Conservation (phyloP, 257 asterid species). For the Galeopsis tetrahit region DNA sequence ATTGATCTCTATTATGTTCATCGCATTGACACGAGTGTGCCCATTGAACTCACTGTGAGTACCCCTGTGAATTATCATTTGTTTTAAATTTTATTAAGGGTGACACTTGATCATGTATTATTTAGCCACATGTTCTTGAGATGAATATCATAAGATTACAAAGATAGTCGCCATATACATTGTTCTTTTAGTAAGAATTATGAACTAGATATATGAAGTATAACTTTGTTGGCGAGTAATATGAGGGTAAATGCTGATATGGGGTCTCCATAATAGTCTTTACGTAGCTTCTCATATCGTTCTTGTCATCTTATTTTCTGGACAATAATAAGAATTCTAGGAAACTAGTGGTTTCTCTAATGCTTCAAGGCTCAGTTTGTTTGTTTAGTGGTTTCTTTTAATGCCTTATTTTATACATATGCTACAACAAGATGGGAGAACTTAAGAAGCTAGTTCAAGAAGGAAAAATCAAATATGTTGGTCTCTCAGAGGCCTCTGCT, state of each 20-base stretch:
- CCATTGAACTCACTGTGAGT: conserved; percentile 54
- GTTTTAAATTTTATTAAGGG: not conserved
- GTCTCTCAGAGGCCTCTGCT: conserved; percentile 72
- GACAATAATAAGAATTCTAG: not conserved
- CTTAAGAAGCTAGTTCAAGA: conserved; percentile 68
- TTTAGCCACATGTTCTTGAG: not conserved
- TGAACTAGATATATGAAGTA: not conserved
- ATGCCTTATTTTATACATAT: not conserved
- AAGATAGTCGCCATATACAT: not conserved
- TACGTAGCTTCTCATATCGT: not conserved
- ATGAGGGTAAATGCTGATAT: not conserved
- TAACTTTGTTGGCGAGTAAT: not conserved
- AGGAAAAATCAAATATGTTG: conserved; percentile 69
- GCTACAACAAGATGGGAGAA: conserved; percentile 54
- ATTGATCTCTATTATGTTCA: conserved; percentile 56
- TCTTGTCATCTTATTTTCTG: not conserved
- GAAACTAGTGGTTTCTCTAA: too few relatives aligned
- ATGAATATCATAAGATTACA: not conserved
- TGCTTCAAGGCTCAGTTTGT: too few relatives aligned
- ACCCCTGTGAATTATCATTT: not conserved
- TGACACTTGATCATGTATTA: not conserved
- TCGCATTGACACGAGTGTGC: conserved; percentile 50
- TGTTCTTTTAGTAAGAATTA: too few relatives aligned
- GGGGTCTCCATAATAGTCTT: not conserved
- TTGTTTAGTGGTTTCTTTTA: not conserved